Conservation (phyloP, 2,329 filamentous ascomycete species). For the Exutisphaerella laricina region DNA sequence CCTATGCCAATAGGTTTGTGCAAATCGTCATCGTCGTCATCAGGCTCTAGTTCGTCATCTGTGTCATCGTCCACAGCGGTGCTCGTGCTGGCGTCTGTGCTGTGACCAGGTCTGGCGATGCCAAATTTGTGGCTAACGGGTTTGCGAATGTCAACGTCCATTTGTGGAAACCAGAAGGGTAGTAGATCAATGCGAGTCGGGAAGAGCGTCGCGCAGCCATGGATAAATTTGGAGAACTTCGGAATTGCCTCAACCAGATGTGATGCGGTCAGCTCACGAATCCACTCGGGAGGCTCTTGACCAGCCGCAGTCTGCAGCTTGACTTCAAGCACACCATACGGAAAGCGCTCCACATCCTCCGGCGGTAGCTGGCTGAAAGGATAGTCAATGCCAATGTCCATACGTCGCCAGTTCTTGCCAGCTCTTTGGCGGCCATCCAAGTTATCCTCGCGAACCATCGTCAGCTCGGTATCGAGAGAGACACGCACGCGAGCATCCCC, state of each 20-base stretch:
- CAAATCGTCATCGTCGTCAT: constrained; percentile 33
- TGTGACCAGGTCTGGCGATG: constrained; percentile 72
- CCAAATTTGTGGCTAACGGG: constrained; percentile 83
- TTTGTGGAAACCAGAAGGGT: constrained; percentile 97
- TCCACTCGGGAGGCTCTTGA: constrained; percentile 94
- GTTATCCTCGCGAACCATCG: constrained; percentile 94
- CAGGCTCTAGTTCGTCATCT: constrained; percentile 57
- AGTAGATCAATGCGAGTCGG: constrained; percentile 81
- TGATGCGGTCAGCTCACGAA: constrained; percentile 83
- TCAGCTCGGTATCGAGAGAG: constrained; percentile 91
- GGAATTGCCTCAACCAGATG: constrained; percentile 98
- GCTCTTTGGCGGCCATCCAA: constrained; percentile 69
- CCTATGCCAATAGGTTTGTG: constrained; percentile 49
- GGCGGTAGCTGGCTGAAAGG: constrained; percentile 85
- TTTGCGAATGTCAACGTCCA: constrained; percentile 96
- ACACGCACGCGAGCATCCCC: constrained; percentile 95
- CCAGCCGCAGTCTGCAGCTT: constrained; percentile 96
- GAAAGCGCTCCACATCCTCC: constrained; percentile 83
- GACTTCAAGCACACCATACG: constrained; percentile 92
- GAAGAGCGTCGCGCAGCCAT: constrained; percentile 83
- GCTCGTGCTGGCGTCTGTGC: constrained; percentile 68
- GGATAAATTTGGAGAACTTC: constrained; percentile 99
- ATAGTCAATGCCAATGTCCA: constrained; percentile 94
- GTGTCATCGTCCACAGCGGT: constrained; percentile 73
- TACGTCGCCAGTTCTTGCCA: constrained; percentile 90